Percentiles rank a stretch among this genome's conserved stretches.
Conservation (phyloP, 306 rosid genomes). For the Mucuna pruriens region DNA sequence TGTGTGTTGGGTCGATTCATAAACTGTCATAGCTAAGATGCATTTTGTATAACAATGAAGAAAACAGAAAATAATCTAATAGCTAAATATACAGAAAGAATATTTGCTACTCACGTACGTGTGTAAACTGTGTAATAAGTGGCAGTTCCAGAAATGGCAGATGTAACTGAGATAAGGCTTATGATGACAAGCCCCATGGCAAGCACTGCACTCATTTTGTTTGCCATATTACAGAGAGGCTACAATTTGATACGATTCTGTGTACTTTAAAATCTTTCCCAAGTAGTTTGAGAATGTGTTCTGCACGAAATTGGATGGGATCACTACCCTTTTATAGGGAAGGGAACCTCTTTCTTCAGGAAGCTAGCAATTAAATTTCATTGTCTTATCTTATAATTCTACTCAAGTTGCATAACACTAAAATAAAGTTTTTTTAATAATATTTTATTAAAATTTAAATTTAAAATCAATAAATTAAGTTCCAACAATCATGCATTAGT, state of each 20-base stretch:
- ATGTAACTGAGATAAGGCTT: conserved; percentile 28
- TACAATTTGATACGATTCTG: too few species aligned
- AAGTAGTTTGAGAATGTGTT: background rate
- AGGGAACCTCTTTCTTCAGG: background rate
- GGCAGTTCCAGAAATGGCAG: conserved; percentile 45
- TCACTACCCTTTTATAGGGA: background rate
- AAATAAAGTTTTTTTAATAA: too few species aligned
- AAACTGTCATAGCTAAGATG: background rate
- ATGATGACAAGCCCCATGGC: background rate
- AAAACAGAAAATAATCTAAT: background rate
- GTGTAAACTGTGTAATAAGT: conserved; percentile 32
- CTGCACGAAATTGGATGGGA: background rate
- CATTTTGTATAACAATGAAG: background rate
- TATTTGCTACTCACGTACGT: conserved; percentile 42
- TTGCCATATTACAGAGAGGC: background rate
- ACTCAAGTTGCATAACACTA: too few species aligned
- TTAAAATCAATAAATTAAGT: too few species aligned
- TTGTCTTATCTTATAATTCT: background rate
- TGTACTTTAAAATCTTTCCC: background rate
- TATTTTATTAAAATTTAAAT: too few species aligned
- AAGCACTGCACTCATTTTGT: background rate
- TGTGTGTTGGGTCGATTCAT: too few species aligned
- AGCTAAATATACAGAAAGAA: background rate
- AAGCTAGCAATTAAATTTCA: background rate
- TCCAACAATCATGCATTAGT: too few species aligned